Percentiles rank a stretch among this genome's conserved stretches.
Evolutionary conservation across 2,329 filamentous ascomycete genomes (phyloP).

Genomic region (Fusarium secorum): DNA sequence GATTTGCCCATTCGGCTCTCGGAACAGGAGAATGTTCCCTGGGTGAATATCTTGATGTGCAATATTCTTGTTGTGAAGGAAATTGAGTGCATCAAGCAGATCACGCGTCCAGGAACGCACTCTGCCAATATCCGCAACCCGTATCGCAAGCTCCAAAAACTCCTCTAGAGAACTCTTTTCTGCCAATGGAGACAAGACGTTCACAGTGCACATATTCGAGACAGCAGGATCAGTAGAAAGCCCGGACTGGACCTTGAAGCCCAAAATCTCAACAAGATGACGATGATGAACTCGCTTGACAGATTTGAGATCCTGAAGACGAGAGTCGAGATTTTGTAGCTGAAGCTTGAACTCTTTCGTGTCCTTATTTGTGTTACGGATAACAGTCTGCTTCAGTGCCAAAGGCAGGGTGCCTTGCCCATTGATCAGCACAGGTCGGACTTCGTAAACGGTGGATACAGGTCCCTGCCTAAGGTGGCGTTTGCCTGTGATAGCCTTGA

Average conservation of each 20-base stretch:
- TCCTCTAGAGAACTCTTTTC: slow-evolving; percentile 85
- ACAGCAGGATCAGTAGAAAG: slow-evolving; percentile 50
- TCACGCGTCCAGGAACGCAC: slow-evolving; percentile 92
- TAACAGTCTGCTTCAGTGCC: slow-evolving; percentile 74
- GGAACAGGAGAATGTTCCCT: slow-evolving; percentile 79
- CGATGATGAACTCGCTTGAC: slow-evolving; percentile 78
- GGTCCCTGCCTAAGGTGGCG: slow-evolving; percentile 70
- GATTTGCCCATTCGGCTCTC: slow-evolving; percentile 72
- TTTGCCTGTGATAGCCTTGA: slow-evolving; percentile 76
- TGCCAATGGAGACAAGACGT: slow-evolving; percentile 77
- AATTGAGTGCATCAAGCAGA: slow-evolving; percentile 86
- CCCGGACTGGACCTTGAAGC: slow-evolving; percentile 77
- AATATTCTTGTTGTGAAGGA: slow-evolving; percentile 84
- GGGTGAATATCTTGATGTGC: slow-evolving; percentile 85
- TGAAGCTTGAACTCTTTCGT: slow-evolving; percentile 74
- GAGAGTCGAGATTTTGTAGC: slow-evolving; percentile 77
- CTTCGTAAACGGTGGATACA: slow-evolving; percentile 74
- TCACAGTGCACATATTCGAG: slow-evolving; percentile 71
- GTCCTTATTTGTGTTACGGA: slow-evolving; percentile 67
- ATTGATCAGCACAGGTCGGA: slow-evolving; percentile 70
- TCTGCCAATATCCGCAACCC: slow-evolving; percentile 72
- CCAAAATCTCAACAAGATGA: slow-evolving; percentile 80
- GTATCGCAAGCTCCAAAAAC: slow-evolving; percentile 79
- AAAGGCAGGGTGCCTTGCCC: slow-evolving; percentile 68
- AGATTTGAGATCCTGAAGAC: slow-evolving; percentile 77